Base-by-base conservation (phyloP, 2,329 filamentous ascomycete species). In the Diplodia scrobiculata region DNA sequence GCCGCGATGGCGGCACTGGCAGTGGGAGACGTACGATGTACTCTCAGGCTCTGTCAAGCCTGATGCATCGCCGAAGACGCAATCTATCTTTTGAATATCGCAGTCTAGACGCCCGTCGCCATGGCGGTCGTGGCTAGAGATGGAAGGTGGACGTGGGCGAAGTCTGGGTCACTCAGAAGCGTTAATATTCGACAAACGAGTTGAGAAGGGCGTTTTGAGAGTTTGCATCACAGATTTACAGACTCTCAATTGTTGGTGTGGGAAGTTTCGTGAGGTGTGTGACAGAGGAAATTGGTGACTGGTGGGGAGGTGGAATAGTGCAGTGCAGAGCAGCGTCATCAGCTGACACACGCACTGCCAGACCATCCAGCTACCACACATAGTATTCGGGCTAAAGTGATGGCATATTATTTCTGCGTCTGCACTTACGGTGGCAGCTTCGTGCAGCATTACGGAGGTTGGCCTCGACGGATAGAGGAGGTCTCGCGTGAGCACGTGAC, bases 291-390 rank as follows among this genome's bases (percentile, higher is more conserved):
- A 45, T 50, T 45, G 41, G n/a, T 62, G 41, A 25, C 27, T 60
- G 17, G 41, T 32, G 27, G 38, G 52, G 52, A 36, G 34, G 41
- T 62, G 41, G 2, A 32, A 36, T 32, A 50, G 11, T 34, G 27
- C 41, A 50, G 27, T 45, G 17, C 41, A 60, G 36, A 19, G 27
- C 27, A 17, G 17, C n/a, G 17, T 19, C 9, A 13, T 62, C 58
- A 62, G 58, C 41, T 62, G 58, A 62, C 45, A 34, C 27, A 34
- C 27, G 5, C 34, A 10, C 45, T n/a, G 1, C 19, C 51, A 53
- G 27, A 14, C 41, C 0, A 13, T 19, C n/a, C 41, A 10, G 41
- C 41, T n/a, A 19, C 9, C 17, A 45, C 9, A 11, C 48, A 51
- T 51, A 11, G 2, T 11, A 27, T 21, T 25, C 10, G 7, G 3